These are phyloP conservation scores for Saturnispora serradocipensis DNA, from an alignment of 805 yeast genomes.

Conservation along the genomic window DNA sequence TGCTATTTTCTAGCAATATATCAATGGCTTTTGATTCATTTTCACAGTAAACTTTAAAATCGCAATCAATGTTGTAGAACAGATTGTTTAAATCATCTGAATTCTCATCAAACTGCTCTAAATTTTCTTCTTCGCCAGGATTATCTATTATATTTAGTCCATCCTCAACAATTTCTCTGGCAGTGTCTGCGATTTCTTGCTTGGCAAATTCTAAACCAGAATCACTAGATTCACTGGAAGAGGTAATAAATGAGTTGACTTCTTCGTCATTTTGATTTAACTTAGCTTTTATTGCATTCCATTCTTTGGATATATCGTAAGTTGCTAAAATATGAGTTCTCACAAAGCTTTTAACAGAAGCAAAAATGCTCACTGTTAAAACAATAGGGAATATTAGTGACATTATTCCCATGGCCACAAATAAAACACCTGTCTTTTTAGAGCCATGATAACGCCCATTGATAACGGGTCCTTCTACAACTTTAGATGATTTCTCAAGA, in stretches of 20 bases:
- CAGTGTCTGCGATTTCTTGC: conserved; percentile 17
- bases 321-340: conserved; percentile 11
- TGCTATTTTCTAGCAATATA: neutral
- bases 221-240: neutral
- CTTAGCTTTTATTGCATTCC: conserved; percentile 2
- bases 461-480: neutral
- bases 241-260: neutral
- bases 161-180: conserved; percentile 24
- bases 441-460: neutral
- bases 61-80: conserved; percentile 9
- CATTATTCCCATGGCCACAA: neutral
- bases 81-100: neutral
- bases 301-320: conserved; percentile 11
- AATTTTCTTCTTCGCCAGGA: neutral
- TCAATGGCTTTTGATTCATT: conserved; percentile 3
- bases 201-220: conserved; percentile 5
- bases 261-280: neutral
- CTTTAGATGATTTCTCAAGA: conserved; percentile 28
- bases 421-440: conserved; percentile 1
- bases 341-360: conserved; percentile 19
- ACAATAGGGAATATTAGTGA: conserved; percentile 21
- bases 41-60: conserved; percentile 10
- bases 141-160: conserved; percentile 13
- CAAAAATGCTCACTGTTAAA: conserved; percentile 19
- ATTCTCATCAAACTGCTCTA: neutral